Percentiles rank a stretch among this genome's conserved stretches.
These are phyloP conservation scores for Lagerstroemia speciosa DNA, from an alignment of 345 rosid genomes.

Conservation along the genomic window DNA sequence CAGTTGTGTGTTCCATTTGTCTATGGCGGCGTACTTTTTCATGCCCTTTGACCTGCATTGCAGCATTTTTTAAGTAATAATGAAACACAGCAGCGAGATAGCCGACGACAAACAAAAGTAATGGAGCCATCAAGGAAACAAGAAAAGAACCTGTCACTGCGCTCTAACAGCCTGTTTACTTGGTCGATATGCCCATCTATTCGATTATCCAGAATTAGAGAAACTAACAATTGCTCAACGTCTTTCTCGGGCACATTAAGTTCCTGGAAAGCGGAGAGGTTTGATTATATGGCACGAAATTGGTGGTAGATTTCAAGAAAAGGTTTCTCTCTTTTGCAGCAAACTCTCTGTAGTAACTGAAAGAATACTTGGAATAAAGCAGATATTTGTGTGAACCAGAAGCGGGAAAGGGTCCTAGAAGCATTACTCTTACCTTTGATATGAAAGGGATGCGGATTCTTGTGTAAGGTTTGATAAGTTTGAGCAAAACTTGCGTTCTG, in stretches of 20 bases:
- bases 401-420: background rate
- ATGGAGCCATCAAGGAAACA: background rate
- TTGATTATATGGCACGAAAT: background rate
- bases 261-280: slow-evolving; percentile 32
- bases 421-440: slow-evolving; percentile 42
- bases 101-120: background rate
- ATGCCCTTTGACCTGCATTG: slow-evolving; percentile 75
- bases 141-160: slow-evolving; percentile 59
- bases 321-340: background rate
- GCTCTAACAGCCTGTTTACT: slow-evolving; percentile 83
- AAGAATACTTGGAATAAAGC: background rate
- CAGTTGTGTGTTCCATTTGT: slow-evolving; percentile 95
- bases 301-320: background rate
- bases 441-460: slow-evolving; percentile 89
- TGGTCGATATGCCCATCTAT: slow-evolving; percentile 96
- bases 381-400: background rate
- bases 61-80: background rate
- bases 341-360: background rate
- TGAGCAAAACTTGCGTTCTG: slow-evolving; percentile 93
- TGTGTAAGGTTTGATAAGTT: slow-evolving; percentile 95
- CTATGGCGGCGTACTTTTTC: slow-evolving; percentile 80
- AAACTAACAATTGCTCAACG: slow-evolving; percentile 83
- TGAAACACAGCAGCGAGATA: background rate
- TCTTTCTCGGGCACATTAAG: slow-evolving; percentile 94
- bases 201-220: slow-evolving; percentile 81